A percentile compares a stretch with the other conserved stretches of the same genome.
phyloP scores from a whole-genome alignment of 805 yeast species.

The Sungouiella blattae region DNA sequence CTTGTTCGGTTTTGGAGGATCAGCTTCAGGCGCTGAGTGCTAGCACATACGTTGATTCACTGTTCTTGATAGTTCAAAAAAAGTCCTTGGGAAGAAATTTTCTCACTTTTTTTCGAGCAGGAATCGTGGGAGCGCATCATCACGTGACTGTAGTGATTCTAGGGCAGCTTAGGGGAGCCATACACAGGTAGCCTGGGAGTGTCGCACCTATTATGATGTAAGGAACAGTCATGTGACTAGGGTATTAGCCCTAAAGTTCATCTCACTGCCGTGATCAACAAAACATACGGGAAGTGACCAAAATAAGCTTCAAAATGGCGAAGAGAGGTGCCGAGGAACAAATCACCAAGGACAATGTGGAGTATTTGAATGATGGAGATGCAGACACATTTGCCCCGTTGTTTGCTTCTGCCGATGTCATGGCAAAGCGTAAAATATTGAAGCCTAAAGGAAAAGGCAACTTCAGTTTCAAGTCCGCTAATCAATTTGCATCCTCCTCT shows the following conservation, averaged over 20 bases:
- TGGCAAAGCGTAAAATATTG: constrained; percentile 70
- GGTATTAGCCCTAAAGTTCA: constrained; percentile 13
- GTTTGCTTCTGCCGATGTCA: constrained; percentile 51
- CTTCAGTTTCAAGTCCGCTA: constrained; percentile 4
- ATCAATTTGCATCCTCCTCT: not conserved
- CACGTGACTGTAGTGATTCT: no score
- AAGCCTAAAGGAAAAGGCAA: constrained; percentile 40
- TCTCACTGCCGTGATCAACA: not conserved
- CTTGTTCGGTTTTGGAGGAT: no score
- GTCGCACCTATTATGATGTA: no score
- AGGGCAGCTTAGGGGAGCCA: no score
- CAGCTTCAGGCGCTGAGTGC: not conserved
- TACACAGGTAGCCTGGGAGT: no score
- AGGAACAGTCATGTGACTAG: no score
- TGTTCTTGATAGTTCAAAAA: constrained; percentile 23
- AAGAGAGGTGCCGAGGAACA: constrained; percentile 70
- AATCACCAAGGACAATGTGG: constrained; percentile 49
- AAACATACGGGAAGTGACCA: not conserved
- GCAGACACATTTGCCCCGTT: constrained; percentile 32
- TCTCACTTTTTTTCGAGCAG: constrained; percentile 12
- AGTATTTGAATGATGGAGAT: constrained; percentile 19
- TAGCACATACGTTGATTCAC: constrained; percentile 27
- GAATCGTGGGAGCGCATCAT: no score
- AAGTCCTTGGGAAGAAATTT: constrained; percentile 6
- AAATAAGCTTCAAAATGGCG: constrained; percentile 49